Conservation (phyloP, 352 stramenopile genomes). For the Globisporangium nagaii region DNA sequence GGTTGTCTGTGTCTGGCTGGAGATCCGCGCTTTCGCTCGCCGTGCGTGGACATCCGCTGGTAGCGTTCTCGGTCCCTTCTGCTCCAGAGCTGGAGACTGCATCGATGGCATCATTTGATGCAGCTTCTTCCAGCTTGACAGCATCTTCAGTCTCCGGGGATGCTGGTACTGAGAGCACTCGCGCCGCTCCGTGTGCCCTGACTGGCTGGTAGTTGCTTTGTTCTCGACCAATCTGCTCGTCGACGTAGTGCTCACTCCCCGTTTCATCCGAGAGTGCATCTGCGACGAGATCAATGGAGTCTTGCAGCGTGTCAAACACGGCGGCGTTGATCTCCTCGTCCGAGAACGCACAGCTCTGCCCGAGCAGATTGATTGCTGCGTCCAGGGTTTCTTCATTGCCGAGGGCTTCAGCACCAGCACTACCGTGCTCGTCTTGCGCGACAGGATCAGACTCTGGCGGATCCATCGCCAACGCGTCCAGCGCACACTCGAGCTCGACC, state of each 20-base stretch:
- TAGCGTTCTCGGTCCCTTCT: too few species aligned
- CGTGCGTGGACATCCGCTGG: not conserved
- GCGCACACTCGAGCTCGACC: conserved; percentile 35
- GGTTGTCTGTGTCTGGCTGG: not conserved
- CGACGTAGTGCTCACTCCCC: not conserved
- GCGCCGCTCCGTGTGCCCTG: not conserved
- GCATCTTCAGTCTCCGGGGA: not conserved
- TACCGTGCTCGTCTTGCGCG: not conserved
- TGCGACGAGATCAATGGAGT: conserved; percentile 24
- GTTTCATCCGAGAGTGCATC: not conserved
- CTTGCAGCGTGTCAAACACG: conserved; percentile 19
- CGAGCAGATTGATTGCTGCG: not conserved
- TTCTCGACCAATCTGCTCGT: not conserved
- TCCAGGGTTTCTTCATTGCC: not conserved
- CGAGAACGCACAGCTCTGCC: not conserved
- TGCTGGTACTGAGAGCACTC: not conserved
- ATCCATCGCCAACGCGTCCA: conserved; percentile 24
- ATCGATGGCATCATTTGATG: too few species aligned
- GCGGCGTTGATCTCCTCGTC: conserved; percentile 8
- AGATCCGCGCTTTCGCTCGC: not conserved
- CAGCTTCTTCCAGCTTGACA: too few species aligned
- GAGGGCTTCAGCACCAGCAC: too few species aligned
- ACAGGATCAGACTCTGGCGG: not conserved
- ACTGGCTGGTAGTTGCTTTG: not conserved
- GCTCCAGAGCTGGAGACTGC: too few species aligned